Base-by-base conservation (phyloP, 768 basidiomycete species). In the Auricularia heimuer region DNA sequence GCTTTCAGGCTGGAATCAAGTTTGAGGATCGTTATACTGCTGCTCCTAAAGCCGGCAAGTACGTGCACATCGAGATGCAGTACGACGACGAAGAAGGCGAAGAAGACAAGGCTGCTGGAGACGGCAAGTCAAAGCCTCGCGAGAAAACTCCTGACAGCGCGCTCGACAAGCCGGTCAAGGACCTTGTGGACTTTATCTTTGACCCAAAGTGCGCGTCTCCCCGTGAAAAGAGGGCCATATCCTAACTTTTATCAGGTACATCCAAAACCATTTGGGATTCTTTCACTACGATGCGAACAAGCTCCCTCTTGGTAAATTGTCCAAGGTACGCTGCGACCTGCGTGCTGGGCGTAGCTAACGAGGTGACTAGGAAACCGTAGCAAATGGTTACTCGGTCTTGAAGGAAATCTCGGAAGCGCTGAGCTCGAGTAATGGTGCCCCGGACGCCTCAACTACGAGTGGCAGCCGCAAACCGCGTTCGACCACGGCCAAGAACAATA, bases 211-310 rank as follows among this genome's bases (percentile, higher is more conserved):
- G 14, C 10, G 18, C 18, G 47, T 18, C 47, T 18, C 14, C 47
- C 11, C 16, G 47, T 51, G 10, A 6, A 8, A 8, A 12, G 47
- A 51, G 11, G 11, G 21, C 47, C 47, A 51, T 45, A 12, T 33
- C 45, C 39, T 29, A 24, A 61, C 37, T 3, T 37, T 35, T 51
- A 33, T 29, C 56, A 54, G 24, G 16, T 33, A 60, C 66, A 84
- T 65, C 81, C 85, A 29, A 78, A 82, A 61, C 82, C 82, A 0
- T 77, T 79, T 60, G 71, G 86, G 70, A 12, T 81, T 81, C 4
- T 84, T 86, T 82, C 85, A 86, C 67, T 86, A 86, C 67, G 85
- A 86, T 69, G 85, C 85, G 3, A 80, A 81, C 69, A 86, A 86
- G 68, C 77, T 86, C 29, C 85, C 85, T 18, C 79, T 86, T 12